Evolutionary conservation across 345 rosid genomes (phyloP).

Genomic region (Gossypium bickii): DNA sequence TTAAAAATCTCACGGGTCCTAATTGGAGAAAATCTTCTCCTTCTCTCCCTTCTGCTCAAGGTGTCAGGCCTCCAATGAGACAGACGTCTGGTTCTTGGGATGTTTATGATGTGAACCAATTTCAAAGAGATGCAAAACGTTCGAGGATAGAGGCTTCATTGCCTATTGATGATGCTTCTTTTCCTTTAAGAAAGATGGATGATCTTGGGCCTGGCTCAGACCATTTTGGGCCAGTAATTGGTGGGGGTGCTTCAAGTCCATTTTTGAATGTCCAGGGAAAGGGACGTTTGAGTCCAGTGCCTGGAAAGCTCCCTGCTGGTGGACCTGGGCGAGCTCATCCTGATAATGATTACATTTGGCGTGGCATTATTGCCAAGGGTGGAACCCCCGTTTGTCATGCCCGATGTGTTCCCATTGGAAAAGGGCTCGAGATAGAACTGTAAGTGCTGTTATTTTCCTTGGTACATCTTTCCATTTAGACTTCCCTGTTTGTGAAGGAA

Average conservation of each 20-base stretch:
- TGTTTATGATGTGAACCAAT: conserved; percentile 51
- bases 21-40: conserved; percentile 72
- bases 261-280: conserved; percentile 33
- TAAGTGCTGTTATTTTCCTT: conserved; percentile 31
- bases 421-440: conserved; percentile 52
- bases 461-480: neutral
- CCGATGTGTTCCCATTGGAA: conserved; percentile 62
- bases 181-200: conserved; percentile 47
- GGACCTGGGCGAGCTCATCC: conserved; percentile 31
- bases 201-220: conserved; percentile 46
- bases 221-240: conserved; percentile 43
- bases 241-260: conserved; percentile 30
- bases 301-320: conserved; percentile 26
- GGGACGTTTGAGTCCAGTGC: conserved; percentile 41
- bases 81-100: conserved; percentile 65
- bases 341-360: conserved; percentile 65
- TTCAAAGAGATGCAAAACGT: conserved; percentile 65
- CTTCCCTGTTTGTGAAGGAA: neutral
- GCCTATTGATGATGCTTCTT: conserved; percentile 40
- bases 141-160: conserved; percentile 54
- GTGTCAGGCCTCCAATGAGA: conserved; percentile 48
- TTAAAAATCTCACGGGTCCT: conserved; percentile 29
- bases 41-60: conserved; percentile 50
- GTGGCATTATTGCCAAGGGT: conserved; percentile 72
- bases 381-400: conserved; percentile 77